A percentile compares a stretch with the other conserved stretches of the same genome.
Conservation (phyloP, 73 alveolate genomes). For the Halteria grandinella region DNA sequence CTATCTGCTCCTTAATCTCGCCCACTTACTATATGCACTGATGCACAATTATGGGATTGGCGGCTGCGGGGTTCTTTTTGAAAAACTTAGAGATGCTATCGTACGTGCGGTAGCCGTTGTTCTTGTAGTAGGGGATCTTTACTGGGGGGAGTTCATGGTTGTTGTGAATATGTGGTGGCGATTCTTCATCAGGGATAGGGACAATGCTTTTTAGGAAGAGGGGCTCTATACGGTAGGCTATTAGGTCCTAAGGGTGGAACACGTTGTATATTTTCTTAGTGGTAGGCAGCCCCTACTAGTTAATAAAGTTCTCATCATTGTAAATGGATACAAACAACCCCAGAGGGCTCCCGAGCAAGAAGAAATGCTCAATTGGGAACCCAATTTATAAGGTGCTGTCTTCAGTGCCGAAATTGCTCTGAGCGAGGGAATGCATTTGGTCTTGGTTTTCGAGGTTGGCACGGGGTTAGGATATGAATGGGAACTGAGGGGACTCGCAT, state of each 20-base stretch:
- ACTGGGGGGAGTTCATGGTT: constrained; percentile 56
- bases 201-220: background rate
- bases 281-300: constrained; percentile 30
- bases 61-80: constrained; percentile 42
- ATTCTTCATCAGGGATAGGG: too few species aligned
- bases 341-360: constrained; percentile 42
- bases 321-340: constrained; percentile 35
- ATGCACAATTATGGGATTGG: constrained; percentile 11
- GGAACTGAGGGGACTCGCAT: too few species aligned
- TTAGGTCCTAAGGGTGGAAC: constrained; percentile 68
- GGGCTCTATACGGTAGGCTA: constrained; percentile 73
- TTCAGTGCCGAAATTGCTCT: too few species aligned
- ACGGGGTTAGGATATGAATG: too few species aligned
- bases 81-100: constrained; percentile 19
- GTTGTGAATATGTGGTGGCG: too few species aligned
- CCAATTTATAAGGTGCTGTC: constrained; percentile 19
- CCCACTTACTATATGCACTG: constrained; percentile 3
- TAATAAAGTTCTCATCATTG: constrained; percentile 43
- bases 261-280: constrained; percentile 55
- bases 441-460: too few species aligned
- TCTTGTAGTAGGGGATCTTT: constrained; percentile 38
- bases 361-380: constrained; percentile 23
- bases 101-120: constrained; percentile 38
- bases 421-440: too few species aligned
- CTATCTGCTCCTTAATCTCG: background rate